Base-by-base conservation (phyloP, 1,139 yeast genomes). In the Pichia sp. region DNA sequence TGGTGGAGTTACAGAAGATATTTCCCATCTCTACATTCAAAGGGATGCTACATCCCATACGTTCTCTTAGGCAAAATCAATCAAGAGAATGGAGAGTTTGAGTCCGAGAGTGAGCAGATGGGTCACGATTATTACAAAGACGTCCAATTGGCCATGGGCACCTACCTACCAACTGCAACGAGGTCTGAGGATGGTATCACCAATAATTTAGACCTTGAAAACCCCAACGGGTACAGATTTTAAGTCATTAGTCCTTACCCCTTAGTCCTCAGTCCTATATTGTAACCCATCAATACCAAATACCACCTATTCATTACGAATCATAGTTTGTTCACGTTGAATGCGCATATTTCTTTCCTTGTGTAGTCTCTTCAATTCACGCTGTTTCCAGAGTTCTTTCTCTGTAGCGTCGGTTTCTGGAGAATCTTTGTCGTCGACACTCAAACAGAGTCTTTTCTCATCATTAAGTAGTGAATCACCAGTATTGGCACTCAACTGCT, bases 1-100 rank as follows among this genome's bases (percentile, higher is more conserved):
- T 60, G 64, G 56, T 60, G 67, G 45, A 50, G 68, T 3, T 79
- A 77, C 50, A 53, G 59, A 33, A 60, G 70, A 37, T 58, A 66
- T 44, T 72, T 67, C 55, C 64, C 64, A 4, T 21, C 40, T 7
- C 21, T 55, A 6, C 37, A 35, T 3, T 34, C 44, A 22, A 39
- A 42, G 6, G 35, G 41, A 25, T 48, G 59, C 31, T 57, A 54
- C 34, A 48, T 53, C n/a, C 63, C 63, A 1, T 47, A 48, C 26
- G 38, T 41, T 25, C 26, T 45, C 15, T 16, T 45, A 6, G 40
- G 45, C 14, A 25, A 34, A 13, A 32, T 35, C 12, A 36, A 30
- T 26, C 5, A 5, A 12, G 14, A 28, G 15, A 13, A 27, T 24
- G 9, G 33, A 12, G 13, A 30, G 20, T 13, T 35, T 9, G n/a